These are phyloP conservation scores for Macrolepiota albuminosa DNA, from an alignment of 768 basidiomycete species.

Conservation along the genomic window DNA sequence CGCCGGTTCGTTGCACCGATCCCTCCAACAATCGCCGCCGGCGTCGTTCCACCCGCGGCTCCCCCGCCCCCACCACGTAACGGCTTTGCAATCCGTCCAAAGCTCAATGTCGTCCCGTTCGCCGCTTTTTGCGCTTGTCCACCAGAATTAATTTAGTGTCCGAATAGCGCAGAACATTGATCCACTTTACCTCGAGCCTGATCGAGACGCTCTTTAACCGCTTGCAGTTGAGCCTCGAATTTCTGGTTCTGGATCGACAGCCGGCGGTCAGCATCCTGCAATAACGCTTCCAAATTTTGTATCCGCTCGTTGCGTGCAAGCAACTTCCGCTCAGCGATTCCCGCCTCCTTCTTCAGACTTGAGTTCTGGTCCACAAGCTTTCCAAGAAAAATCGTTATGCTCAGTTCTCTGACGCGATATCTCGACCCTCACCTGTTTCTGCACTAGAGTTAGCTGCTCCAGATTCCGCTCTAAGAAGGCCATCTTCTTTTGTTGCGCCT, in stretches of 20 bases:
- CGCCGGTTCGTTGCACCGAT: conserved; percentile 52
- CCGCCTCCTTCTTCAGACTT: conserved; percentile 94
- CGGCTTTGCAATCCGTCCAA: conserved; percentile 96
- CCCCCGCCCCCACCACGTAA: conserved; percentile 88
- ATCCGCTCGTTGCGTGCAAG: conserved; percentile 97
- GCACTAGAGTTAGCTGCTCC: conserved; percentile 90
- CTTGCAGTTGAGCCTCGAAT: conserved; percentile 90
- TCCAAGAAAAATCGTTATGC: conserved; percentile 4
- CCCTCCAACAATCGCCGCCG: conserved; percentile 36
- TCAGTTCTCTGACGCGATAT: neutral
- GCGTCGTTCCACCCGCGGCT: conserved; percentile 33
- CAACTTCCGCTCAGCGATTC: conserved; percentile 93
- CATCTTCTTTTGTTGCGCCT: conserved; percentile 99
- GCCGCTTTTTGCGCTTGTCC: conserved; percentile 72
- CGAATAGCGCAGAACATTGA: conserved; percentile 9
- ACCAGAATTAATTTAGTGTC: conserved; percentile 9
- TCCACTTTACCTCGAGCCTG: conserved; percentile 76
- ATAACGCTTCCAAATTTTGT: conserved; percentile 88
- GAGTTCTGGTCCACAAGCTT: conserved; percentile 99
- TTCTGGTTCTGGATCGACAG: conserved; percentile 92
- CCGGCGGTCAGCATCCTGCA: conserved; percentile 92
- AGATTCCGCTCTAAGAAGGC: conserved; percentile 96
- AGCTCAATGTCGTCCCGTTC: conserved; percentile 66
- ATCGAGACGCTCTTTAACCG: conserved; percentile 87
- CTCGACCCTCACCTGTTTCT: conserved; percentile 76